Percentiles rank a stretch among this genome's conserved stretches.
phyloP scores from a whole-genome alignment of 2,329 filamentous ascomycete genomes.

The Arthroderma sp. region DNA sequence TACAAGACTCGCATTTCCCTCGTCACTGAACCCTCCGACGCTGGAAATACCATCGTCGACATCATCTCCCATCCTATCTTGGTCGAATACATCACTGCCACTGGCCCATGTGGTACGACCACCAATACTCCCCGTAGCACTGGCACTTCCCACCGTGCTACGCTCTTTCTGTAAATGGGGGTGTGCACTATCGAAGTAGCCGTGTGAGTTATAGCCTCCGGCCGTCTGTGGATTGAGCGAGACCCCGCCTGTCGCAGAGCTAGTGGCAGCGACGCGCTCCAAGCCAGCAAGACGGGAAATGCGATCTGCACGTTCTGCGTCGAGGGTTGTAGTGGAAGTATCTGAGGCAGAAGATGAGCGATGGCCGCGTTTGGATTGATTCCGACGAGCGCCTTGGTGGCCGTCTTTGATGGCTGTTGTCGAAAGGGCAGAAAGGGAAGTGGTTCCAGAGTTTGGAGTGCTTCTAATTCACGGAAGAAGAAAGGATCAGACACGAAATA shows the following conservation, averaged over 20 bases:
- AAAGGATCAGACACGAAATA: constrained; percentile 11
- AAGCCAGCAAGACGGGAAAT: constrained; percentile 91
- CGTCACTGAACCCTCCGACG: constrained; percentile 71
- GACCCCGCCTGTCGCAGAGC: constrained; percentile 20
- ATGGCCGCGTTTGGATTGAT: constrained; percentile 39
- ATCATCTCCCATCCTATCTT: constrained; percentile 59
- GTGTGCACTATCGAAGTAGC: constrained; percentile 61
- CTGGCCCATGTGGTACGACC: constrained; percentile 56
- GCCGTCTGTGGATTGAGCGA: constrained; percentile 14
- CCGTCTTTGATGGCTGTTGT: constrained; percentile 96
- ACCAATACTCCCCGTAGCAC: constrained; percentile 67
- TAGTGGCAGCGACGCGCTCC: constrained; percentile 71
- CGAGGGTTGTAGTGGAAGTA: constrained; percentile 58
- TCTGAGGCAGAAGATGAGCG: constrained; percentile 45
- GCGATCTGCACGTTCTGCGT: constrained; percentile 85
- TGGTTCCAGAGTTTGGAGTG: constrained; percentile 84
- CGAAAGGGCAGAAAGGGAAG: constrained; percentile 78
- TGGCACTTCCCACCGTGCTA: constrained; percentile 83
- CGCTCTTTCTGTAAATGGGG: constrained; percentile 52
- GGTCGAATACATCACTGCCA: constrained; percentile 45
- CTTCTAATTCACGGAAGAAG: constrained; percentile 44
- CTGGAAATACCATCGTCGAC: constrained; percentile 45
- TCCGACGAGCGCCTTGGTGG: constrained; percentile 65
- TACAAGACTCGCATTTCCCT: constrained; percentile 69
- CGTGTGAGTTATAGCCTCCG: constrained; percentile 36